Evolutionary conservation across 2,329 filamentous ascomycete species (phyloP).

Genomic region (Aspergillus sp.): DNA sequence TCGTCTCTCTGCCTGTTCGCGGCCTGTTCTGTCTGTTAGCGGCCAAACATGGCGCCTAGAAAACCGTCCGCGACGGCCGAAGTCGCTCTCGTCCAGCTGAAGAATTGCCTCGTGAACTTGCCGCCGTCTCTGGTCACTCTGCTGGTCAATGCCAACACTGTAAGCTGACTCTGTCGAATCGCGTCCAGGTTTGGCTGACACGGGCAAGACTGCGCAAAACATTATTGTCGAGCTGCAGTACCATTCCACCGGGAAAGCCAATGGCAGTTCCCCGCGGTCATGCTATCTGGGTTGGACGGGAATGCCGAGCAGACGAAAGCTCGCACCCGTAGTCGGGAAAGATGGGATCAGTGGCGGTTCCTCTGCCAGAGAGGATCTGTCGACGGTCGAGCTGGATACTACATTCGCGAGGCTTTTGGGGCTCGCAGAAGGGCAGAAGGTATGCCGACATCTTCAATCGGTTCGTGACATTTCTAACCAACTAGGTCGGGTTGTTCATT

Average conservation of each 20-base stretch:
- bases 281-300: conserved; percentile 94
- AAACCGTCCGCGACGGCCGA: conserved; percentile 62
- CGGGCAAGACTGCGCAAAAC: conserved; percentile 73
- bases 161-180: too few relatives aligned
- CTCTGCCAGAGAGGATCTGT: conserved; percentile 64
- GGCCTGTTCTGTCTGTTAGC: conserved; percentile 6
- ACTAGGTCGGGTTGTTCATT: conserved; percentile 51
- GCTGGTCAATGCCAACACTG: conserved; percentile 80
- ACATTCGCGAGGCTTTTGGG: conserved; percentile 71
- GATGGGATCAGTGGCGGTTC: conserved; percentile 59
- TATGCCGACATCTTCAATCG: conserved; percentile 32
- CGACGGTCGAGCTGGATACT: conserved; percentile 76
- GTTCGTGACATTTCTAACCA: conserved; percentile 26
- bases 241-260: conserved; percentile 47
- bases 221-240: conserved; percentile 87
- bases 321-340: conserved; percentile 61
- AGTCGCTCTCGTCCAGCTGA: conserved; percentile 74
- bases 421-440: conserved; percentile 70
- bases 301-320: conserved; percentile 84
- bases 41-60: conserved; percentile 34
- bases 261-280: conserved; percentile 49
- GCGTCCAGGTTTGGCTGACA: conserved; percentile 14
- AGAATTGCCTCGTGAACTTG: conserved; percentile 91
- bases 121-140: conserved; percentile 74
- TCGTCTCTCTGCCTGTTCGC: conserved; percentile 8